phyloP scores from a whole-genome alignment of 2,329 filamentous ascomycete species.

The Paraphoma sp. region DNA sequence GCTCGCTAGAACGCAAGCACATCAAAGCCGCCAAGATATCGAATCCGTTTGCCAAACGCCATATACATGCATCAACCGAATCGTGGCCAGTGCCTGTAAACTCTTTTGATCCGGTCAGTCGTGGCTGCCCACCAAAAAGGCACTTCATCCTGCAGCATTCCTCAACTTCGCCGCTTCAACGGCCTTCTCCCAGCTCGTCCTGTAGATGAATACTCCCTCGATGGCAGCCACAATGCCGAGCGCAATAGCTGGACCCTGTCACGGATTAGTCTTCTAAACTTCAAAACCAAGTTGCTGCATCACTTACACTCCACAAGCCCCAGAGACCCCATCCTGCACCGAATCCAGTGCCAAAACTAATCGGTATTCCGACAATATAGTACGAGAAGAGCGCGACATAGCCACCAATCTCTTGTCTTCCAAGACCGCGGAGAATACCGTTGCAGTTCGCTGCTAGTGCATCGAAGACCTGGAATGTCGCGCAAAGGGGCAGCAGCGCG shows the following conservation, averaged over 20 bases:
- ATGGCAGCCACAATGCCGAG: conserved; percentile 65
- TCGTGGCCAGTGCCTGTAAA: background rate
- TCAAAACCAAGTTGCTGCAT: background rate
- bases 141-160: conserved; percentile 52
- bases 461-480: conserved; percentile 90
- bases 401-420: conserved; percentile 86
- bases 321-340: conserved; percentile 76
- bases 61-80: background rate
- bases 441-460: conserved; percentile 79
- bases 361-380: conserved; percentile 84
- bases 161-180: conserved; percentile 66
- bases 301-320: conserved; percentile 73
- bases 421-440: conserved; percentile 84
- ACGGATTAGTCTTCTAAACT: conserved; percentile 9
- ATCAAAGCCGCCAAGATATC: background rate
- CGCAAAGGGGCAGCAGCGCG: conserved; percentile 76
- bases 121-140: background rate
- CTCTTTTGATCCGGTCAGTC: background rate
- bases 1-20: background rate
- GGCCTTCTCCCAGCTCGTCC: conserved; percentile 63
- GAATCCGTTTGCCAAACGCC: background rate
- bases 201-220: conserved; percentile 64
- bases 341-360: conserved; percentile 81
- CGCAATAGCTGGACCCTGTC: conserved; percentile 63
- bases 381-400: conserved; percentile 88